Evolutionary conservation across 1,284 basidiomycete species (phyloP).

Genomic region (Sphagnurus paluster): DNA sequence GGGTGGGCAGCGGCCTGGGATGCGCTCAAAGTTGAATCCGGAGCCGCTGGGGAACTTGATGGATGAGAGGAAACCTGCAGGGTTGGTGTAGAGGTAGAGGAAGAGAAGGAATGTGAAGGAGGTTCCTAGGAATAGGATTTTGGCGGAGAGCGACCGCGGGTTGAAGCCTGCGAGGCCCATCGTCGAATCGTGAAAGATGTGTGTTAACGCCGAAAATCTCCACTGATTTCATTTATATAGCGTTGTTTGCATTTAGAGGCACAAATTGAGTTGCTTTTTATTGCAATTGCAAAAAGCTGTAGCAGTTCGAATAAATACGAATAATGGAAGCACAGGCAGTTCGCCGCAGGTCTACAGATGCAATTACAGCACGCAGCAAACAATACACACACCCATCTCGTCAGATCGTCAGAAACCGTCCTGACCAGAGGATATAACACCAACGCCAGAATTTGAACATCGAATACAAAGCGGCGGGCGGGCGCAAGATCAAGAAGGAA

Average conservation of each 20-base stretch:
- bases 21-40: constrained; percentile 12
- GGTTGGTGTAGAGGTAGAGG: constrained; percentile 13
- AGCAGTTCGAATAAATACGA: background rate
- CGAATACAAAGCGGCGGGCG: too few species aligned
- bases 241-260: too few species aligned
- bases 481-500: too few species aligned
- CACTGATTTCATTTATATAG: too few species aligned
- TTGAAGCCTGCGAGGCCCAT: constrained; percentile 15
- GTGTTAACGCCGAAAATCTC: too few species aligned
- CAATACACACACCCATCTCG: too few species aligned
- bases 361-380: too few species aligned
- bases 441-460: too few species aligned
- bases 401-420: too few species aligned
- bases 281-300: background rate
- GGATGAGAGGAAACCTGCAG: constrained; percentile 7
- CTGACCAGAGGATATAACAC: too few species aligned
- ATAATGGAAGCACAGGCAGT: too few species aligned
- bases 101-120: constrained; percentile 16
- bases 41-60: constrained; percentile 3
- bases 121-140: constrained; percentile 15
- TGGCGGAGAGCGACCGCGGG: constrained; percentile 14
- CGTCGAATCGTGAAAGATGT: background rate
- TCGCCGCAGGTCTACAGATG: too few species aligned
- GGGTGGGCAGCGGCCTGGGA: constrained; percentile 19
- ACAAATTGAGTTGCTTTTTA: background rate